phyloP scores from a whole-genome alignment of 1,139 yeast species.

The Debaryomyces subglobosus region DNA sequence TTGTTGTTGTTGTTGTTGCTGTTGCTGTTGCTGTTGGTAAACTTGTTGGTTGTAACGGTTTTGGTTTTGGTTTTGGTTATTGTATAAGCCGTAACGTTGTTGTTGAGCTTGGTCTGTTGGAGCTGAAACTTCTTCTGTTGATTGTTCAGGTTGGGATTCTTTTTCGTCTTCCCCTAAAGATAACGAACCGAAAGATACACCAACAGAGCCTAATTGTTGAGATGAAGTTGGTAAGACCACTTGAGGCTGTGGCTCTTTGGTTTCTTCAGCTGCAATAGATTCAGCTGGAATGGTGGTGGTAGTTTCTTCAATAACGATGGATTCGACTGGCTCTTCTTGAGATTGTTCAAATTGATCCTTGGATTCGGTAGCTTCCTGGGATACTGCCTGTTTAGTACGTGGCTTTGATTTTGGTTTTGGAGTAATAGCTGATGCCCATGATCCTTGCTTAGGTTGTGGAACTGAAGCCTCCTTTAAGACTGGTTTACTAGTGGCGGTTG shows the following conservation, averaged over 20 bases:
- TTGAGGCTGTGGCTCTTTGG: conserved; percentile 41
- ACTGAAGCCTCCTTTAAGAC: conserved; percentile 34
- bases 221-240: conserved; percentile 67
- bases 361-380: conserved; percentile 16
- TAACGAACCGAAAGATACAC: conserved; percentile 72
- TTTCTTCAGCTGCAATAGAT: conserved; percentile 13
- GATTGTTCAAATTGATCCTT: conserved; percentile 14
- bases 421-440: conserved; percentile 66
- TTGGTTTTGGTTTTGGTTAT: conserved; percentile 24
- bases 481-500: conserved; percentile 21
- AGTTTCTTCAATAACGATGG: conserved; percentile 12
- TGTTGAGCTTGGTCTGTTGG: conserved; percentile 20
- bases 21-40: conserved; percentile 22
- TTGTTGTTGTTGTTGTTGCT: not conserved
- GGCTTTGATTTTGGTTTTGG: conserved; percentile 50
- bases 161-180: conserved; percentile 51
- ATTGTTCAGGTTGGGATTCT: conserved; percentile 18
- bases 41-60: conserved; percentile 21
- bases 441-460: conserved; percentile 37
- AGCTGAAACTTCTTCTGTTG: conserved; percentile 16
- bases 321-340: conserved; percentile 22
- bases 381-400: conserved; percentile 20
- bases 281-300: conserved; percentile 14
- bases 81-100: conserved; percentile 17
- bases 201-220: conserved; percentile 57